These are phyloP conservation scores for Carex pumila DNA, from an alignment of 176 grass and related monocot species.

Conservation along the genomic window DNA sequence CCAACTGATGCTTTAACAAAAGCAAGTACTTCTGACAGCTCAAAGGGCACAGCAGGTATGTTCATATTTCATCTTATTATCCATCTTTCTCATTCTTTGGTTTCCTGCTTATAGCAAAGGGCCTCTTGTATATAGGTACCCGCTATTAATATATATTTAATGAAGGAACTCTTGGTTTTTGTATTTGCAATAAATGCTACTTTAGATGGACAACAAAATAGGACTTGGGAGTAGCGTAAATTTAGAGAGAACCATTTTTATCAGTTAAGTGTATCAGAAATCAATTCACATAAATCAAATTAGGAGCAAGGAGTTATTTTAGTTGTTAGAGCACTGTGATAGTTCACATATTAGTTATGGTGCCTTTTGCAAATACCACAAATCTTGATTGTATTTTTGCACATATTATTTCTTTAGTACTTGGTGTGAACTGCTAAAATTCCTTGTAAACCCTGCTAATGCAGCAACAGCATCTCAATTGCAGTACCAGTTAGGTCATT, in stretches of 20 bases:
- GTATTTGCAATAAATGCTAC: no score
- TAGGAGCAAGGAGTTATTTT: background rate
- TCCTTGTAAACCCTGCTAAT: background rate
- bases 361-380: background rate
- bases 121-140: background rate
- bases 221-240: background rate
- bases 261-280: background rate
- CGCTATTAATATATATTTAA: background rate
- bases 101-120: background rate
- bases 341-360: background rate
- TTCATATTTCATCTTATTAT: background rate
- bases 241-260: background rate
- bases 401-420: background rate
- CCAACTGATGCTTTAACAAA: slow-evolving; percentile 23
- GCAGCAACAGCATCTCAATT: background rate
- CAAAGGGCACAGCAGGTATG: slow-evolving; percentile 20
- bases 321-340: background rate
- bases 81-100: background rate
- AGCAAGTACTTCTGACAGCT: slow-evolving; percentile 11
- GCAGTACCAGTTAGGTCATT: background rate
- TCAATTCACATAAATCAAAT: background rate
- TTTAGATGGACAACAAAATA: no score
- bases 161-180: background rate
- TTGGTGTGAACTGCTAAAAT: background rate
- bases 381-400: background rate